A percentile compares a stretch with the other conserved stretches of the same genome.
Evolutionary conservation across 768 basidiomycete species (phyloP).

Genomic region (Stropharia rugosoannulata): DNA sequence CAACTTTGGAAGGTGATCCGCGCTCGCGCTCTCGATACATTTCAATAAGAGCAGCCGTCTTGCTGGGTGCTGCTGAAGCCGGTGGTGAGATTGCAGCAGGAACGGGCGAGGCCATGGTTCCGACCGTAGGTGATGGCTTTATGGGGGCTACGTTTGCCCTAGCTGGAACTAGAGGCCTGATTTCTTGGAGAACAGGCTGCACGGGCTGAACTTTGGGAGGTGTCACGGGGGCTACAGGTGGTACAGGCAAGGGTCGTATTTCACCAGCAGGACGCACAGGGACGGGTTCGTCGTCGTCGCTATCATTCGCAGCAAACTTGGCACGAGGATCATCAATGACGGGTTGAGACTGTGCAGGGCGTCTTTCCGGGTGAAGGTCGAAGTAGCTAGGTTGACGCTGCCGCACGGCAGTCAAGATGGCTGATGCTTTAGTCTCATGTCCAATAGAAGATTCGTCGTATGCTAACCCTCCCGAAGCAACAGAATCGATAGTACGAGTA

Average conservation of each 20-base stretch:
- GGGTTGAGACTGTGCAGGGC: slow-evolving; percentile 32
- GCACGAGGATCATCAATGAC: slow-evolving; percentile 35
- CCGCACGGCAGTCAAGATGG: slow-evolving; percentile 20
- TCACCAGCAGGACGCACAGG: slow-evolving; percentile 14
- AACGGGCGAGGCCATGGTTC: slow-evolving; percentile 4
- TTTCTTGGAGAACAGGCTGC: slow-evolving; percentile 14
- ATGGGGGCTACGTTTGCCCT: slow-evolving; percentile 15
- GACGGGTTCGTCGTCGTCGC: slow-evolving; percentile 27
- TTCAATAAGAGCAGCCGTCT: slow-evolving; percentile 78
- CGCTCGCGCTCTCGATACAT: slow-evolving; percentile 81
- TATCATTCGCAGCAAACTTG: slow-evolving; percentile 34
- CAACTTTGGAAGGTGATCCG: slow-evolving; percentile 29
- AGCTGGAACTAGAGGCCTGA: slow-evolving; percentile 12
- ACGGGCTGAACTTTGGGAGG: slow-evolving; percentile 10
- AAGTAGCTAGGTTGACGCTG: slow-evolving; percentile 67
- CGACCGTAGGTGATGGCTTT: slow-evolving; percentile 13
- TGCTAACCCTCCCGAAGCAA: slow-evolving; percentile 23
- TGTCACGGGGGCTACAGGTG: slow-evolving; percentile 22
- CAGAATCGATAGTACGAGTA: slow-evolving; percentile 23
- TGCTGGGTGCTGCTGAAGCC: slow-evolving; percentile 39
- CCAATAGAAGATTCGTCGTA: slow-evolving; percentile 25
- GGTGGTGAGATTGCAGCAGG: slow-evolving; percentile 17
- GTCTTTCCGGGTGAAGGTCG: slow-evolving; percentile 75
- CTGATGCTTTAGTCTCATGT: slow-evolving; percentile 20
- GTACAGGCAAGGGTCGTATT: slow-evolving; percentile 25